Percentiles rank a stretch among this genome's conserved stretches.
phyloP scores from a whole-genome alignment of 2,329 filamentous ascomycete species.

The Mycogone perniciosa region DNA sequence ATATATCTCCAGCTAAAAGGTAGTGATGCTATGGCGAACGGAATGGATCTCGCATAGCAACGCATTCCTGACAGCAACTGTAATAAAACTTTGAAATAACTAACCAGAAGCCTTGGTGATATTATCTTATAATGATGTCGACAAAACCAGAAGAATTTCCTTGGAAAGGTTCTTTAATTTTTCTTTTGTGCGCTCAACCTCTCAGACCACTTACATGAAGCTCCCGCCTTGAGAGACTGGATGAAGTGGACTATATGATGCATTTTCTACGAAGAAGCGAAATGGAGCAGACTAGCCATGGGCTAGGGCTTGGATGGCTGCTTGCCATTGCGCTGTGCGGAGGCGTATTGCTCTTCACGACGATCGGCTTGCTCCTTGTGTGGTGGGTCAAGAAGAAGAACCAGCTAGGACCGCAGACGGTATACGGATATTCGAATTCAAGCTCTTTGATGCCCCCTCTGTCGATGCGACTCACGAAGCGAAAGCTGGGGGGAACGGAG shows the following conservation, averaged over 20 bases:
- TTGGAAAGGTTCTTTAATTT: neutral
- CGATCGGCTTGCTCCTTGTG: slow-evolving; percentile 37
- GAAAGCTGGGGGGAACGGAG: slow-evolving; percentile 20
- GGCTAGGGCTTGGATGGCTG: slow-evolving; percentile 31
- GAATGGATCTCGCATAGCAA: slow-evolving; percentile 34
- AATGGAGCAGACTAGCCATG: slow-evolving; percentile 5
- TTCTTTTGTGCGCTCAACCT: neutral
- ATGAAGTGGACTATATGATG: neutral
- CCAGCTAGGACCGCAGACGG: slow-evolving; percentile 17
- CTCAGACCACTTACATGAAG: neutral
- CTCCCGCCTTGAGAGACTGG: neutral
- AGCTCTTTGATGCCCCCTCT: slow-evolving; percentile 11
- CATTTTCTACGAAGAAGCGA: slow-evolving; percentile 4
- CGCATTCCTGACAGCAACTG: slow-evolving; percentile 33
- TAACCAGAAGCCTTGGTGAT: neutral
- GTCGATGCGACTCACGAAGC: slow-evolving; percentile 26
- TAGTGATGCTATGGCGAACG: slow-evolving; percentile 19
- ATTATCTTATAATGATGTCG: neutral
- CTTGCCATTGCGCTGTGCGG: slow-evolving; percentile 43
- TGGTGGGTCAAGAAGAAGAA: slow-evolving; percentile 27
- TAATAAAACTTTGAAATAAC: slow-evolving; percentile 20
- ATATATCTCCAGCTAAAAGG: neutral
- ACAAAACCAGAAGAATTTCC: slow-evolving; percentile 1
- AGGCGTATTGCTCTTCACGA: slow-evolving; percentile 39
- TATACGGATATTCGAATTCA: slow-evolving; percentile 17